Evolutionary conservation across 1,284 basidiomycete species (phyloP).

Genomic region (Trametes pubescens): DNA sequence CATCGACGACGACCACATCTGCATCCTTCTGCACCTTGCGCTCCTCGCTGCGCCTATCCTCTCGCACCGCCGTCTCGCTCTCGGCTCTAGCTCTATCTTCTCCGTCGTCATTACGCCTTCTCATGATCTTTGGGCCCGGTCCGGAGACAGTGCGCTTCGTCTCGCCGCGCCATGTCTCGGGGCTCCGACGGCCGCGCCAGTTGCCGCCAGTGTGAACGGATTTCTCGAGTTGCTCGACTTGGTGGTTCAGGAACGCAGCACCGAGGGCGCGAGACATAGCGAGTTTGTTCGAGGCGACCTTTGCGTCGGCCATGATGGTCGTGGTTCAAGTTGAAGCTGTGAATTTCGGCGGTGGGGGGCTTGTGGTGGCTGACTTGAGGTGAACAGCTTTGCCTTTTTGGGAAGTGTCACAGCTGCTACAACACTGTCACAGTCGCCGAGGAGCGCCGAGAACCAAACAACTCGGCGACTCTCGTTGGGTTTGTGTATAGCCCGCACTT

Average conservation of each 20-base stretch:
- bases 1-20: slow-evolving; percentile 83
- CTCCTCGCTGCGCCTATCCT: slow-evolving; percentile 46
- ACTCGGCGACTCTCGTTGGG: too few species aligned
- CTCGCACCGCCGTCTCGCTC: slow-evolving; percentile 33
- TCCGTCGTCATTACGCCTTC: slow-evolving; percentile 38
- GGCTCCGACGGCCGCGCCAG: slow-evolving; percentile 58
- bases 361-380: slow-evolving; percentile 2
- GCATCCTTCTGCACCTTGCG: slow-evolving; percentile 62
- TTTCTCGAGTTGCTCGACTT: slow-evolving; percentile 85
- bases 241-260: slow-evolving; percentile 82
- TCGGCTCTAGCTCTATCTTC: slow-evolving; percentile 28
- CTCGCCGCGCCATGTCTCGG: slow-evolving; percentile 37
- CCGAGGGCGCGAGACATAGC: slow-evolving; percentile 86
- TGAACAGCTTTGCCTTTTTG: slow-evolving; percentile 15
- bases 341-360: neutral
- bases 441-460: too few species aligned
- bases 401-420: slow-evolving; percentile 7
- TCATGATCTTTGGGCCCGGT: slow-evolving; percentile 29
- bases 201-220: slow-evolving; percentile 67
- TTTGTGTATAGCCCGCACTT: too few species aligned
- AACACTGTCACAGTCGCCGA: neutral
- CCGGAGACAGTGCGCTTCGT: slow-evolving; percentile 23
- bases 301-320: slow-evolving; percentile 34
- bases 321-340: slow-evolving; percentile 13
- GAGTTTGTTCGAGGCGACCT: slow-evolving; percentile 55